Evolutionary conservation across 306 rosid genomes (phyloP), one percentile per base, ranked within the genome.

Genomic region (Vicia sativa): DNA sequence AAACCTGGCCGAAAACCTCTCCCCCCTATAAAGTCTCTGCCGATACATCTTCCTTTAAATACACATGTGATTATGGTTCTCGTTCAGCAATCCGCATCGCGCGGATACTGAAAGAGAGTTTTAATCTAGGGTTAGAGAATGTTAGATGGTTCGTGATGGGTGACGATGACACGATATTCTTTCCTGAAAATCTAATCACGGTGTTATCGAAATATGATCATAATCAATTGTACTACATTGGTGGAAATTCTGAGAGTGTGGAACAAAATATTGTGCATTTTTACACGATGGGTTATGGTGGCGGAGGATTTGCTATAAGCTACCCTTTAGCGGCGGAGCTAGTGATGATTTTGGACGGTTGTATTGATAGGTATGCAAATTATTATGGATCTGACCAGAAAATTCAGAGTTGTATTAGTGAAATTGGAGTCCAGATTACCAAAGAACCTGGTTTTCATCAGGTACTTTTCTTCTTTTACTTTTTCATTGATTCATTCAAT

Each of bases 141-240:
- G 84, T 88, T 43, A 79, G 96, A 65, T 88, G 97, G 97, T 88
- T 91, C 8, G 96, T 91, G 2, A 78, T 91, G 97, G 93, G 93
- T 1, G 97, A 91, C 1, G 97, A 91, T 1, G 97, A 91, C n/a
- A 91, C 97, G 0, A 83, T 88, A 0, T 88, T 88, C 62, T 91
- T 91, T 45, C 37, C 81, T 1, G 83, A 85, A 15, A 91, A 91
- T 45, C 75, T 85, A 2, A 78, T 86, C 0, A 75, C 69, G 4
- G 96, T 91, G 37, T 65, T 91, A 13, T 77, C 68, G 1, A 91
- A 86, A 66, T 88, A 91, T 16, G 96, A 91, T 64, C 96, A 91
- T 10, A 81, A 78, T 65, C 83, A 88, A 67, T 86, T 91, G 97
- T 91, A 91, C 31, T 91, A 88, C 14, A 71, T 88, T 19, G 97